phyloP scores from a whole-genome alignment of 257 asterid species.

The Striga asiatica region DNA sequence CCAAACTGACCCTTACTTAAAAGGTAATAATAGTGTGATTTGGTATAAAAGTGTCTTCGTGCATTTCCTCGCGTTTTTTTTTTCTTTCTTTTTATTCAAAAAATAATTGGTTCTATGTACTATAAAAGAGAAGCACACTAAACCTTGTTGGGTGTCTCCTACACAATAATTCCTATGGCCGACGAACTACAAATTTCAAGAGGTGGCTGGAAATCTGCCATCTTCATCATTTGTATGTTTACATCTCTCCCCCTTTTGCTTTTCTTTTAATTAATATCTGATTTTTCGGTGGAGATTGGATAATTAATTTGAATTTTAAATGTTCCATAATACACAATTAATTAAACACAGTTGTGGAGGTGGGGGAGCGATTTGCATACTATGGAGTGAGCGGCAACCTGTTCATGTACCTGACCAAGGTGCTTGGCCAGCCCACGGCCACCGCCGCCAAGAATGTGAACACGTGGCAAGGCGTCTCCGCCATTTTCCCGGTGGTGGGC shows the following conservation, averaged over 20 bases:
- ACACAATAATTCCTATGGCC: slow-evolving; percentile 8
- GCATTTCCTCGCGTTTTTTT: no score
- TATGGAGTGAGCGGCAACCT: slow-evolving; percentile 52
- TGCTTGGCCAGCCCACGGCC: slow-evolving; percentile 43
- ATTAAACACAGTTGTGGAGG: slow-evolving; percentile 37
- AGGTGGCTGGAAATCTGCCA: slow-evolving; percentile 59
- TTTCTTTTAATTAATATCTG: no score
- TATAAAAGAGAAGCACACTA: background rate
- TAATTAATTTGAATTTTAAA: background rate
- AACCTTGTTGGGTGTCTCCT: background rate
- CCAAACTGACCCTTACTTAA: no score
- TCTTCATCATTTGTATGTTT: slow-evolving; percentile 47
- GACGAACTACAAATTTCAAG: slow-evolving; percentile 7
- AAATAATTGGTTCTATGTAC: background rate
- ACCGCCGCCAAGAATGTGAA: slow-evolving; percentile 60
- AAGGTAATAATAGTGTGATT: no score
- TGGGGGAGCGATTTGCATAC: slow-evolving; percentile 58
- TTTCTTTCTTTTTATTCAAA: no score
- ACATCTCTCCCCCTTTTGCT: background rate
- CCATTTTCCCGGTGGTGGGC: slow-evolving; percentile 49
- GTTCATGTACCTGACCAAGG: slow-evolving; percentile 42
- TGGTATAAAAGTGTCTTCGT: no score
- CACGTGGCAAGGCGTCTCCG: slow-evolving; percentile 57
- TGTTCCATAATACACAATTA: background rate
- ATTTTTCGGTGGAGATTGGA: background rate